Evolutionary conservation across 2,329 filamentous ascomycete genomes (phyloP), one percentile per base, ranked within the genome.

Genomic region (Xylariaceae sp.): DNA sequence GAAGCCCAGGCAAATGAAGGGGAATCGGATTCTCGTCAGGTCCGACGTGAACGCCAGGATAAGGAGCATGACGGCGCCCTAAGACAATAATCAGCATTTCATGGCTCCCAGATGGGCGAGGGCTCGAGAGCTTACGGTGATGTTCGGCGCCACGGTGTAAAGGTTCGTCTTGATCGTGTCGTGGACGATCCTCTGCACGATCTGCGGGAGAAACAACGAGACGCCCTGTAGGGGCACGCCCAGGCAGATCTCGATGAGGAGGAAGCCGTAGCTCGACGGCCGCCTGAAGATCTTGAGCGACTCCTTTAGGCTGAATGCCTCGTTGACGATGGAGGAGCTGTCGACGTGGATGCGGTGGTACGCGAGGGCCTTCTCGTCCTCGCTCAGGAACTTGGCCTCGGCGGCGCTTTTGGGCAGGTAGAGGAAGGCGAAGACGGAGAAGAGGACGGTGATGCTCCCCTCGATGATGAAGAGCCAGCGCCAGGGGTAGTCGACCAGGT

Each of bases 81-180:
- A 28, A 3, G 3, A 32, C 13, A 32, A n/a, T 42, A 34, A 44
- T 51, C 38, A 43, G 32, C n/a, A 13, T n/a, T 13, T 1, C 18
- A n/a, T 18, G 28, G n/a, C 19, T 9, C n/a, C 15, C 17, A 39
- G 15, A 19, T 6, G 12, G 9, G 7, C 19, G 15, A 29, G 18
- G 22, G 6, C 24, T 9, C 24, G 35, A 17, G 12, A 34, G 11
- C 48, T 54, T 46, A 60, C 59, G 0, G 78, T 79, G 34, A 88
- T 74, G 53, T 90, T 91, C 1, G 87, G 87, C 0, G 87, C 87
- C 0, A 91, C 86, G 0, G 87, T 90, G 64, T 87, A 89, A 0
- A 91, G 72, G 54, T 93, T 91, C 0, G 86, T 89, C 59, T 72
- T 74, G 51, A 79, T 64, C 2, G 68, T 65, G 31, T 64, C 63